These are phyloP conservation scores for Acanthamoeba culbertsoni DNA, from an alignment of 208 protist species.

Conservation along the genomic window DNA sequence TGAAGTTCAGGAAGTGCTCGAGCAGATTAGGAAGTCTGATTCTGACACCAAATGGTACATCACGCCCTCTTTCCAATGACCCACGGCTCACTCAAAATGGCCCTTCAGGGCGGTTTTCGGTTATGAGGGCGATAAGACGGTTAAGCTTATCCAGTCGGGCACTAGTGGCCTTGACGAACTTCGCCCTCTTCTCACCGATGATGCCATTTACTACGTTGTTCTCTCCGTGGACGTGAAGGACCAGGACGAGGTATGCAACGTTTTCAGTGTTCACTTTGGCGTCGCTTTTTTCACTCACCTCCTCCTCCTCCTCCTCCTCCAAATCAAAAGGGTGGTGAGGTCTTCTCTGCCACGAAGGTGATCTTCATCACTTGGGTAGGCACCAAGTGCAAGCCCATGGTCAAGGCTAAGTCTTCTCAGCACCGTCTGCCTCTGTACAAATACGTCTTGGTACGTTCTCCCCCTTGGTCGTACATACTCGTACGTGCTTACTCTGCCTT, in stretches of 20 bases:
- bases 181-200: neutral
- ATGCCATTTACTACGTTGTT: conserved; percentile 8
- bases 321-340: neutral
- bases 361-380: conserved; percentile 62
- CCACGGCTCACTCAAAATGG: neutral
- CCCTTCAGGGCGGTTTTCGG: neutral
- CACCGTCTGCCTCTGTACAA: conserved; percentile 49
- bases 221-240: neutral
- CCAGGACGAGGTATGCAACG: neutral
- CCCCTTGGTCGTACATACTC: neutral
- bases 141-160: neutral
- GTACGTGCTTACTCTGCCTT: neutral
- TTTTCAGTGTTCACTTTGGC: neutral
- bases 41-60: neutral
- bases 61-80: neutral
- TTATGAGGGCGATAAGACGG: conserved; percentile 35
- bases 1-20: neutral
- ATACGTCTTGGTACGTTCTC: neutral
- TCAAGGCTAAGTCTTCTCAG: conserved; percentile 45
- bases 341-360: conserved; percentile 30
- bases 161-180: neutral
- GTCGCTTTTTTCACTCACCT: neutral
- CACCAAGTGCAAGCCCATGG: conserved; percentile 52
- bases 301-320: neutral
- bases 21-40: neutral